Percentiles rank a stretch among this genome's conserved stretches.
These are phyloP conservation scores for Solanum pinnatisectum DNA, from an alignment of 257 asterid genomes.

Conservation along the genomic window DNA sequence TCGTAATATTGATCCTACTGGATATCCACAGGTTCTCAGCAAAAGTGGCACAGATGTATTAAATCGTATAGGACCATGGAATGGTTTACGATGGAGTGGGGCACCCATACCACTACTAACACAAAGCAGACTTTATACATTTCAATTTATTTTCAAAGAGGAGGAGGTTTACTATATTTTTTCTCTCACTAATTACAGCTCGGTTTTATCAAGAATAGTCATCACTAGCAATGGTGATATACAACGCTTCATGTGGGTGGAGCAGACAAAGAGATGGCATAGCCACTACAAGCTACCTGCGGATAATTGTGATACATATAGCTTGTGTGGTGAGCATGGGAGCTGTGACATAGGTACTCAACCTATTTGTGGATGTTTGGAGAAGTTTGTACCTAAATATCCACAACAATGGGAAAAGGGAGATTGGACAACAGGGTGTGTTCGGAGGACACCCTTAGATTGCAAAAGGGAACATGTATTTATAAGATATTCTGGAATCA, in stretches of 20 bases:
- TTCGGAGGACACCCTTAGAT: conserved; percentile 4
- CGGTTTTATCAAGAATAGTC: conserved; percentile 11
- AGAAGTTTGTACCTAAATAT: conserved; percentile 5
- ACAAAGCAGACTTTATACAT: not conserved
- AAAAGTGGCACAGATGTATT: not conserved
- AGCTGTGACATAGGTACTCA: conserved; percentile 4
- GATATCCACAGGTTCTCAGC: conserved; percentile 26
- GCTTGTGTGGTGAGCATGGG: conserved; percentile 18
- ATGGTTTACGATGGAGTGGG: conserved; percentile 39
- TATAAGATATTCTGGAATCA: not conserved
- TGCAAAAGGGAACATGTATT: not conserved
- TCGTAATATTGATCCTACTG: conserved; percentile 15
- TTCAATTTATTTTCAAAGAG: not conserved
- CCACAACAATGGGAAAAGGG: not conserved
- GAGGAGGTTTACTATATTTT: not conserved
- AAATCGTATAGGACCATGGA: conserved; percentile 39
- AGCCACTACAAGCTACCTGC: conserved; percentile 1
- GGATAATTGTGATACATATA: conserved; percentile 23
- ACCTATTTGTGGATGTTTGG: conserved; percentile 24
- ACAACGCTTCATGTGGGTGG: conserved; percentile 7
- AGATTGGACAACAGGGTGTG: conserved; percentile 22
- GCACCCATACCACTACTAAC: not conserved
- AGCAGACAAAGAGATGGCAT: conserved; percentile 13
- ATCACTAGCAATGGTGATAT: conserved; percentile 3
- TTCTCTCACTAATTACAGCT: not conserved